phyloP scores from a whole-genome alignment of 2,329 filamentous ascomycete species.

The Fusarium abutilonis region DNA sequence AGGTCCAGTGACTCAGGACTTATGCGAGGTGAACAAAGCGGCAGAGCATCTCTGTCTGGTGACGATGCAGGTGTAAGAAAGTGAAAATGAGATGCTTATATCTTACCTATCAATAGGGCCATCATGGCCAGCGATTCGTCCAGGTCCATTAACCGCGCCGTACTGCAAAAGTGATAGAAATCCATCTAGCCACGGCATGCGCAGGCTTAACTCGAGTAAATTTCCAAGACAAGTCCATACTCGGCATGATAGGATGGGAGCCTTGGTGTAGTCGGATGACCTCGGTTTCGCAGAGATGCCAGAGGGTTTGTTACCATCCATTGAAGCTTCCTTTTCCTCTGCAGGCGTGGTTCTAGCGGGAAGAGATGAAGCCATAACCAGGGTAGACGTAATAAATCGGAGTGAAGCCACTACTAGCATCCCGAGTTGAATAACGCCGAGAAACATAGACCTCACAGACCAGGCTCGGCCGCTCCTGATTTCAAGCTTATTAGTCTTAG shows the following conservation, averaged over 20 bases:
- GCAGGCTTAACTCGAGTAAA: constrained; percentile 75
- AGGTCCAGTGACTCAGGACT: constrained; percentile 58
- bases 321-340: constrained; percentile 40
- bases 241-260: constrained; percentile 79
- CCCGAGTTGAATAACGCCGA: constrained; percentile 64
- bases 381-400: constrained; percentile 71
- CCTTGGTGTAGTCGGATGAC: constrained; percentile 51
- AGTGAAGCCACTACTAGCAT: constrained; percentile 68
- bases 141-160: constrained; percentile 76
- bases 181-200: constrained; percentile 92
- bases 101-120: constrained; percentile 91
- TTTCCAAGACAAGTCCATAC: constrained; percentile 78
- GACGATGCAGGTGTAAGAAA: constrained; percentile 32
- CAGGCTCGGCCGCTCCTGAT: constrained; percentile 45
- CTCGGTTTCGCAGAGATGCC: constrained; percentile 18
- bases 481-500: constrained; percentile 22
- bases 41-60: constrained; percentile 15
- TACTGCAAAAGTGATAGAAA: constrained; percentile 79
- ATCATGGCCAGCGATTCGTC: constrained; percentile 77
- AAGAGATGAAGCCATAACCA: constrained; percentile 74
- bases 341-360: constrained; percentile 59
- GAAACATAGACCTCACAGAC: constrained; percentile 62
- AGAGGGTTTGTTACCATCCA: constrained; percentile 39
- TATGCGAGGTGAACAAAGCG: constrained; percentile 57
- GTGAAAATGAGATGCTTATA: constrained; percentile 49